Conservation (phyloP, 73 alveolate genomes). For the Paramecium bursaria region DNA sequence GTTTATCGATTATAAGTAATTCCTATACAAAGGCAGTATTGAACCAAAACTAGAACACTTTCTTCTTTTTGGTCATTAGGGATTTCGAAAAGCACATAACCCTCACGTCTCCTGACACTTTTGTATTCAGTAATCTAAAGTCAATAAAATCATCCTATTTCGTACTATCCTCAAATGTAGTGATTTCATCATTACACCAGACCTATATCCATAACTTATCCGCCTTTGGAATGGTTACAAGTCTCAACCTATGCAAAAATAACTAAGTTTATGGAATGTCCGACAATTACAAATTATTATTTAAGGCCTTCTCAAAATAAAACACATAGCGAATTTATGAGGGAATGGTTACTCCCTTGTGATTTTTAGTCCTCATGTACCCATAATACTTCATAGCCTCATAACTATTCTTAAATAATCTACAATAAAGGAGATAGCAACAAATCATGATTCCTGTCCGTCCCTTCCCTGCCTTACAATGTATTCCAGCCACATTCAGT, state of each 20-base stretch:
- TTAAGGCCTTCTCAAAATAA: conserved; percentile 91
- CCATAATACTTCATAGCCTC: conserved; percentile 96
- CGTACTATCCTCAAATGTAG: no score
- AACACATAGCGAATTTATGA: conserved; percentile 94
- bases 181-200: no score
- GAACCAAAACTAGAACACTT: conserved; percentile 90
- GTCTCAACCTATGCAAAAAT: conserved; percentile 66
- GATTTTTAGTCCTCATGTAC: conserved; percentile 92
- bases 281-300: conserved; percentile 40
- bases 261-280: conserved; percentile 67
- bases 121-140: neutral
- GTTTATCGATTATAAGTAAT: conserved; percentile 75
- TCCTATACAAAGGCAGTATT: conserved; percentile 86
- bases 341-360: conserved; percentile 98
- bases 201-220: no score
- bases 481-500: conserved; percentile 95
- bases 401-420: conserved; percentile 81
- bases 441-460: conserved; percentile 99
- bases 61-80: conserved; percentile 68
- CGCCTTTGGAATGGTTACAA: conserved; percentile 81
- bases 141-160: neutral
- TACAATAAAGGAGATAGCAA: conserved; percentile 90
- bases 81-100: conserved; percentile 77
- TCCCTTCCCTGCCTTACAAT: conserved; percentile 99
- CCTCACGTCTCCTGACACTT: conserved; percentile 85